These are phyloP conservation scores for Lentinula novae-zelandiae DNA, from an alignment of 1,284 basidiomycete species.

Conservation along the genomic window DNA sequence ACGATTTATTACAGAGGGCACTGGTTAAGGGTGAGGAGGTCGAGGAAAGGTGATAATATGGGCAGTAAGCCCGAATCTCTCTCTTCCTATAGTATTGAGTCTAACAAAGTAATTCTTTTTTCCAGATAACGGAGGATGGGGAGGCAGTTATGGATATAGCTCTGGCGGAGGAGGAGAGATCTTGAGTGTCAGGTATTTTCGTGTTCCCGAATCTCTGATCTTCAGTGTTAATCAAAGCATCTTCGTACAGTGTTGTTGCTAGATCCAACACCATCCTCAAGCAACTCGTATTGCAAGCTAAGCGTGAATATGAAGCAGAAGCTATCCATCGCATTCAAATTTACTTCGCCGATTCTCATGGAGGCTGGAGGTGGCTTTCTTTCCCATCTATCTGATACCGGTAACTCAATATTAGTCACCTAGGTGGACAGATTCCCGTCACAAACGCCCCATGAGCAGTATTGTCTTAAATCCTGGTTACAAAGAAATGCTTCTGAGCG, in stretches of 20 bases:
- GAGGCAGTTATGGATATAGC: conserved; percentile 1
- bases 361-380: conserved; percentile 53
- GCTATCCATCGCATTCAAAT: conserved; percentile 80
- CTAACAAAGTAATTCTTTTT: neutral
- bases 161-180: conserved; percentile 60
- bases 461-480: conserved; percentile 80
- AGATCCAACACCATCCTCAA: conserved; percentile 77
- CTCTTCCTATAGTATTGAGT: too few species aligned
- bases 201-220: neutral
- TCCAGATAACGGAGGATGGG: neutral
- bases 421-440: conserved; percentile 72
- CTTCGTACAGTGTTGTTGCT: conserved; percentile 60
- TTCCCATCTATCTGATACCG: neutral
- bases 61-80: neutral
- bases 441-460: conserved; percentile 75
- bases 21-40: conserved; percentile 71
- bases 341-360: conserved; percentile 83
- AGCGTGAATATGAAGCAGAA: conserved; percentile 80
- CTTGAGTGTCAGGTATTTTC: conserved; percentile 60
- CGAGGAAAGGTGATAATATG: conserved; percentile 51
- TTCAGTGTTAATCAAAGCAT: neutral
- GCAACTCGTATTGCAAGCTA: conserved; percentile 83
- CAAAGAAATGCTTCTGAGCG: conserved; percentile 78
- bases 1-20: conserved; percentile 80
- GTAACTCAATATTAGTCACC: neutral